phyloP scores from a whole-genome alignment of 2,329 filamentous ascomycete genomes.

The Fusarium sterilihyphosum region DNA sequence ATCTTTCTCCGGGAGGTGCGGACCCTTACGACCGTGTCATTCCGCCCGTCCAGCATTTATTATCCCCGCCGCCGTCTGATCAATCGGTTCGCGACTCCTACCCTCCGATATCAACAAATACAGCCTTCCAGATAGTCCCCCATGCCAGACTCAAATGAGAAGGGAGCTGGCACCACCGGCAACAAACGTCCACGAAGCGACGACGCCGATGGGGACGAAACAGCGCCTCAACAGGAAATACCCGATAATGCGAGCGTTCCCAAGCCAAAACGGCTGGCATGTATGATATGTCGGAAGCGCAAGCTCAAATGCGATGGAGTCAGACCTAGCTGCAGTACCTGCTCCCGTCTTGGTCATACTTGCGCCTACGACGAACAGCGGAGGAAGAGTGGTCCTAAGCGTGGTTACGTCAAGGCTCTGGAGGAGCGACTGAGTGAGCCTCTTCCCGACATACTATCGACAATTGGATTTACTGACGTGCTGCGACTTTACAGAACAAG shows the following conservation, averaged over 20 bases:
- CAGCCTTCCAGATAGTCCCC: constrained; percentile 5
- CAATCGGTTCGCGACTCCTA: constrained; percentile 13
- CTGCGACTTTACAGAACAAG: constrained; percentile 73
- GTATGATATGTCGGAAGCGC: constrained; percentile 90
- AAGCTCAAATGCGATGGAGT: constrained; percentile 91
- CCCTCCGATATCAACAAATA: constrained; percentile 10
- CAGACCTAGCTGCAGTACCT: constrained; percentile 88
- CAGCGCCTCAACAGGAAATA: constrained; percentile 51
- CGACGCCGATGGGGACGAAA: constrained; percentile 48
- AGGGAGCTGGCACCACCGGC: constrained; percentile 48
- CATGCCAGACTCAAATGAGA: constrained; percentile 53
- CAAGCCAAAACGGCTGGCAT: constrained; percentile 92
- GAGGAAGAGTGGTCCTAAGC: constrained; percentile 93
- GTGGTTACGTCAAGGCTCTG: constrained; percentile 92
- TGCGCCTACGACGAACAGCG: constrained; percentile 93
- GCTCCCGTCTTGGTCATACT: constrained; percentile 83
- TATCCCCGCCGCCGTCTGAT: constrained; percentile 28
- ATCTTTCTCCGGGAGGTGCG: constrained; percentile 20
- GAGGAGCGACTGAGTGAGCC: constrained; percentile 88
- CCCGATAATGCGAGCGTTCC: constrained; percentile 69
- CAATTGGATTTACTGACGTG: constrained; percentile 32
- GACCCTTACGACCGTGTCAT: constrained; percentile 15
- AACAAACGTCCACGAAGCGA: constrained; percentile 43
- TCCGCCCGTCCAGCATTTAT: neutral
- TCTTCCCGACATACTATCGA: neutral